Percentiles rank a stretch among this genome's conserved stretches.
Evolutionary conservation across 495 filamentous ascomycete genomes (phyloP).

Genomic region (Aspergillus nanangensis): DNA sequence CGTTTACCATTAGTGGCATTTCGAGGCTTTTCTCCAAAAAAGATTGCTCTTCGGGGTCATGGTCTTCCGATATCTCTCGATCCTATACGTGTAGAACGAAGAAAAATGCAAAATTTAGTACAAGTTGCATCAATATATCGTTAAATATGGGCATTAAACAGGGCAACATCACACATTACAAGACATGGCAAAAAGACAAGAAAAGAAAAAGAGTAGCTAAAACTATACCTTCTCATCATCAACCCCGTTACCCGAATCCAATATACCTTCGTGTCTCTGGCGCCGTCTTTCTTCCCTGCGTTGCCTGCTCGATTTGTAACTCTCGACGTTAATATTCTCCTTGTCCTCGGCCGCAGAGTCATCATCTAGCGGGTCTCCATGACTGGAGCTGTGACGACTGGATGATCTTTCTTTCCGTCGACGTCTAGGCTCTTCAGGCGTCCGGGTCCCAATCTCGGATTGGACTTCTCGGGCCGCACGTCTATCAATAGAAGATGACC

Average conservation of each 20-base stretch:
- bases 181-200: constrained; percentile 18
- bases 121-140: constrained; percentile 19
- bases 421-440: constrained; percentile 34
- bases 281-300: constrained; percentile 37
- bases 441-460: constrained; percentile 28
- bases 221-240: constrained; percentile 45
- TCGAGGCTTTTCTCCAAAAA: background rate
- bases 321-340: constrained; percentile 30
- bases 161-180: constrained; percentile 28
- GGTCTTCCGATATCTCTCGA: constrained; percentile 25
- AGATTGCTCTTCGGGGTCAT: constrained; percentile 23
- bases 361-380: constrained; percentile 23
- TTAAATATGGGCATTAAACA: constrained; percentile 14
- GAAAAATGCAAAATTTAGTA: constrained; percentile 35
- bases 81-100: constrained; percentile 37
- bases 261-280: constrained; percentile 34
- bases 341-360: constrained; percentile 15
- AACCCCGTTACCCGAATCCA: constrained; percentile 27
- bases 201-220: constrained; percentile 28
- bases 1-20: background rate
- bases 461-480: constrained; percentile 31
- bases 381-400: constrained; percentile 30
- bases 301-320: constrained; percentile 32
- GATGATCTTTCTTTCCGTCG: constrained; percentile 41
- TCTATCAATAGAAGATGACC: constrained; percentile 31